A percentile compares a stretch with the other conserved stretches of the same genome.
Evolutionary conservation across 768 basidiomycete species (phyloP).

Genomic region (Coprinopsis strossmayeri): DNA sequence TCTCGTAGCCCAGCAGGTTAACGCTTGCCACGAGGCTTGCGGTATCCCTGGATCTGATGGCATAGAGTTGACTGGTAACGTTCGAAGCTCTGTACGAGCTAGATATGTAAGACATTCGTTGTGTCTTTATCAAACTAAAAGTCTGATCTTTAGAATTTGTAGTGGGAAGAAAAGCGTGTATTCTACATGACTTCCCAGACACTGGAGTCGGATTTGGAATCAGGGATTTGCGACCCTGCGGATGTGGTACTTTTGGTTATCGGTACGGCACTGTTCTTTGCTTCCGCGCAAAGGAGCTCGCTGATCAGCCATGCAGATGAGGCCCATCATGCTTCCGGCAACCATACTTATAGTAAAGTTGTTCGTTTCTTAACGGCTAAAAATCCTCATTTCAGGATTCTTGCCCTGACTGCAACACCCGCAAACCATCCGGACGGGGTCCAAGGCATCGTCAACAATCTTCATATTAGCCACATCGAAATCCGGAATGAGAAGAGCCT

Average conservation of each 20-base stretch:
- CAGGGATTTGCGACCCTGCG: constrained; percentile 64
- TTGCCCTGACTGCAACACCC: constrained; percentile 95
- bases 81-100: constrained; percentile 43
- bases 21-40: constrained; percentile 88
- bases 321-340: constrained; percentile 90
- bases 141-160: neutral
- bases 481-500: constrained; percentile 88
- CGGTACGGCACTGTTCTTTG: constrained; percentile 45
- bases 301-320: constrained; percentile 52
- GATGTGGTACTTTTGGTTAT: constrained; percentile 87
- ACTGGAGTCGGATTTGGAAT: constrained; percentile 75
- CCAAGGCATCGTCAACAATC: constrained; percentile 82
- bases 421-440: constrained; percentile 82
- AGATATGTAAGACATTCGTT: constrained; percentile 43
- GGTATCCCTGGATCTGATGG: constrained; percentile 89
- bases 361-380: constrained; percentile 88
- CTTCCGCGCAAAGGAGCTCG: constrained; percentile 1
- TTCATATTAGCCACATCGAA: constrained; percentile 94
- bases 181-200: constrained; percentile 98
- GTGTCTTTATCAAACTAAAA: neutral
- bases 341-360: constrained; percentile 87
- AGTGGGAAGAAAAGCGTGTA: constrained; percentile 82
- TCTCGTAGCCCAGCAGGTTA: constrained; percentile 90
- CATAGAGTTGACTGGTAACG: constrained; percentile 80
- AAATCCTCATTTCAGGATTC: constrained; percentile 87